These are phyloP conservation scores for Onygena corvina DNA, from an alignment of 2,329 filamentous ascomycete species.

Conservation along the genomic window DNA sequence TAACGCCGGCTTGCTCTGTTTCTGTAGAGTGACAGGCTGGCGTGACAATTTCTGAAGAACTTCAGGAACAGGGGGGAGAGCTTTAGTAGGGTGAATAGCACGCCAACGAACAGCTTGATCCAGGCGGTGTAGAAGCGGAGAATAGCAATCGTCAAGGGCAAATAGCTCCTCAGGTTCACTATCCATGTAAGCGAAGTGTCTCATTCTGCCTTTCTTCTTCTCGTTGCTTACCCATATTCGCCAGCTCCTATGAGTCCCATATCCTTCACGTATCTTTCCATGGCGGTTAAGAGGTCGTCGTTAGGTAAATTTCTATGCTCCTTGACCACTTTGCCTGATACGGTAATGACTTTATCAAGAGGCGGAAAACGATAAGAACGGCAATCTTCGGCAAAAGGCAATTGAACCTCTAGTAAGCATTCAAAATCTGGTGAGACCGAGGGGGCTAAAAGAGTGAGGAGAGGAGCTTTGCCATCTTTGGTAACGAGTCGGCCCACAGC, in stretches of 20 bases:
- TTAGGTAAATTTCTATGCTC: slow-evolving; percentile 75
- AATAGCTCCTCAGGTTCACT: slow-evolving; percentile 55
- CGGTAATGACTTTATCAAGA: slow-evolving; percentile 71
- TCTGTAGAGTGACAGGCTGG: slow-evolving; percentile 55
- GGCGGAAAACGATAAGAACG: slow-evolving; percentile 85
- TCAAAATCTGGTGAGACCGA: slow-evolving; percentile 67
- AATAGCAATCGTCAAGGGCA: slow-evolving; percentile 68
- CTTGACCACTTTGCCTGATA: slow-evolving; percentile 67
- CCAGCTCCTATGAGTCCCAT: slow-evolving; percentile 75
- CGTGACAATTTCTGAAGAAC: slow-evolving; percentile 60
- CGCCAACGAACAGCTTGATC: slow-evolving; percentile 74
- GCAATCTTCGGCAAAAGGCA: slow-evolving; percentile 89
- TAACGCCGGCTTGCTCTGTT: slow-evolving; percentile 46
- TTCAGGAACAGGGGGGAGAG: slow-evolving; percentile 50
- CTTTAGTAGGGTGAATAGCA: slow-evolving; percentile 58
- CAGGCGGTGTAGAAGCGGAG: slow-evolving; percentile 75
- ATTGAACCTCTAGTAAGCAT: slow-evolving; percentile 74
- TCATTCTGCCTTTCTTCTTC: background rate
- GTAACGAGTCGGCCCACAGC: slow-evolving; percentile 74
- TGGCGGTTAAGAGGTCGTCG: slow-evolving; percentile 60
- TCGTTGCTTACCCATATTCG: slow-evolving; percentile 53
- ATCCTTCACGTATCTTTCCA: slow-evolving; percentile 82
- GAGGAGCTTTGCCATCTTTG: slow-evolving; percentile 70
- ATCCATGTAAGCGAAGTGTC: slow-evolving; percentile 12
- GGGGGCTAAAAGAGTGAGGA: slow-evolving; percentile 67